Percentiles rank a stretch among this genome's conserved stretches.
phyloP scores from a whole-genome alignment of 345 rosid species.

The Aquilaria sinensis region DNA sequence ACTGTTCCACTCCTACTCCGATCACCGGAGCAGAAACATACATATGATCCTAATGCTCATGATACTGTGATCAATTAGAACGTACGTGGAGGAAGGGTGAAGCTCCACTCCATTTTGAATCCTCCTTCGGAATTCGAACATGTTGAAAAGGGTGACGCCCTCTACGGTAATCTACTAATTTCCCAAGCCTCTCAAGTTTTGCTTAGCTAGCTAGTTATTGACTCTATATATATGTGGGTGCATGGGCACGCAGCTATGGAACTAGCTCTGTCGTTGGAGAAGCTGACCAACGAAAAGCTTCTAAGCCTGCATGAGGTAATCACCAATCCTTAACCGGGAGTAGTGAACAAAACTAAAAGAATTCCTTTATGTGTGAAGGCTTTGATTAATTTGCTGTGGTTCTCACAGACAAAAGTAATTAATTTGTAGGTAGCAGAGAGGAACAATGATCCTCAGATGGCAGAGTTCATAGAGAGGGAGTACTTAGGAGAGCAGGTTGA shows the following conservation, averaged over 20 bases:
- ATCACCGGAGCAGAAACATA: too few relatives aligned
- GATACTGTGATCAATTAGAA: slow-evolving; percentile 30
- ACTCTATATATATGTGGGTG: too few relatives aligned
- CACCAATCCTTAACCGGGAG: background rate
- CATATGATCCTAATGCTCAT: background rate
- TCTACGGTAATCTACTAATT: slow-evolving; percentile 34
- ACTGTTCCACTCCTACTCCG: too few relatives aligned
- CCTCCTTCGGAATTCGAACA: slow-evolving; percentile 73
- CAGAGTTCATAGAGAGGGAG: slow-evolving; percentile 63
- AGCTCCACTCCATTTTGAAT: slow-evolving; percentile 45
- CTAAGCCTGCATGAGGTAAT: slow-evolving; percentile 57
- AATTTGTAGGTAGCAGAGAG: slow-evolving; percentile 57
- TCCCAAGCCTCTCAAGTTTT: background rate
- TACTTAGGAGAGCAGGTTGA: slow-evolving; percentile 80
- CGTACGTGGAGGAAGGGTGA: slow-evolving; percentile 76
- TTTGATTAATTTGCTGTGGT: background rate
- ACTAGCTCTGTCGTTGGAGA: slow-evolving; percentile 76
- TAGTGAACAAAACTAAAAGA: background rate
- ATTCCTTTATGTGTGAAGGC: background rate
- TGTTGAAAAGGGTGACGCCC: slow-evolving; percentile 66
- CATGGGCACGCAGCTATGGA: slow-evolving; percentile 65
- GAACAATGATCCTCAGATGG: slow-evolving; percentile 61
- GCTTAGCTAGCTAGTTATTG: background rate
- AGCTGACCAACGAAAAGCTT: slow-evolving; percentile 81
- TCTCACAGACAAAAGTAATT: slow-evolving; percentile 3